These are phyloP conservation scores for Hymenoscyphus fraxineus DNA, from an alignment of 2,329 filamentous ascomycete genomes.

Conservation along the genomic window DNA sequence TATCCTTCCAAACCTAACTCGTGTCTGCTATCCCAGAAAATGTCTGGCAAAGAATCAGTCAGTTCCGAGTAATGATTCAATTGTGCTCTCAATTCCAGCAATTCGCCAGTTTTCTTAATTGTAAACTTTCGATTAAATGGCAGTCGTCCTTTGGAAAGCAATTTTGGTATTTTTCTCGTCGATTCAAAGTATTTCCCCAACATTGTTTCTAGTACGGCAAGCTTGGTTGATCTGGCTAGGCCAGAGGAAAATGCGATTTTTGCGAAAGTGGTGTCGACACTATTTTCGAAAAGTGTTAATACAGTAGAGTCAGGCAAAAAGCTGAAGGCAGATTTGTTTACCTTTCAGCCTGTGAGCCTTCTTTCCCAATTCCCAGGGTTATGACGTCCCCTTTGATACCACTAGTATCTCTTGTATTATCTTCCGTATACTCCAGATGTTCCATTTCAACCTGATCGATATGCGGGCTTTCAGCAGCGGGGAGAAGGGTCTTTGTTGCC, in stretches of 20 bases:
- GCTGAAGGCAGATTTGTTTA: conserved; percentile 10
- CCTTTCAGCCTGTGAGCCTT: conserved; percentile 44
- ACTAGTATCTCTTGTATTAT: conserved; percentile 68
- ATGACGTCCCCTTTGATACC: conserved; percentile 84
- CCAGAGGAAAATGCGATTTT: conserved; percentile 97
- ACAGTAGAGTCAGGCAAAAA: neutral
- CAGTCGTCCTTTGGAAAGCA: conserved; percentile 64
- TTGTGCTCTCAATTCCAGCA: conserved; percentile 83
- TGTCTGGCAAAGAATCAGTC: conserved; percentile 88
- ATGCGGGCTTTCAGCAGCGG: conserved; percentile 73
- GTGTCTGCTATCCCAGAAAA: conserved; percentile 91
- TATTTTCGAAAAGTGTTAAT: conserved; percentile 19
- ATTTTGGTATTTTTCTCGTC: conserved; percentile 75
- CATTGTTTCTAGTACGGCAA: conserved; percentile 83
- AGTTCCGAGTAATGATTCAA: conserved; percentile 96
- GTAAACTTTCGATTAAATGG: conserved; percentile 73
- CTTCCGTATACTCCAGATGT: conserved; percentile 81
- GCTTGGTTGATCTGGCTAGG: conserved; percentile 85
- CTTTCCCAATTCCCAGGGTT: conserved; percentile 70
- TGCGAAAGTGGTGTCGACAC: conserved; percentile 65
- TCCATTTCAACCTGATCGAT: conserved; percentile 74
- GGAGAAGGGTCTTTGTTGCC: conserved; percentile 67
- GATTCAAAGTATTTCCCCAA: conserved; percentile 82
- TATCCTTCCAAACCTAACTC: conserved; percentile 90
- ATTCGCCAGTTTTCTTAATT: conserved; percentile 86